Evolutionary conservation across 108 stramenopile species (phyloP).

Genomic region (Skeletonema menzelii): DNA sequence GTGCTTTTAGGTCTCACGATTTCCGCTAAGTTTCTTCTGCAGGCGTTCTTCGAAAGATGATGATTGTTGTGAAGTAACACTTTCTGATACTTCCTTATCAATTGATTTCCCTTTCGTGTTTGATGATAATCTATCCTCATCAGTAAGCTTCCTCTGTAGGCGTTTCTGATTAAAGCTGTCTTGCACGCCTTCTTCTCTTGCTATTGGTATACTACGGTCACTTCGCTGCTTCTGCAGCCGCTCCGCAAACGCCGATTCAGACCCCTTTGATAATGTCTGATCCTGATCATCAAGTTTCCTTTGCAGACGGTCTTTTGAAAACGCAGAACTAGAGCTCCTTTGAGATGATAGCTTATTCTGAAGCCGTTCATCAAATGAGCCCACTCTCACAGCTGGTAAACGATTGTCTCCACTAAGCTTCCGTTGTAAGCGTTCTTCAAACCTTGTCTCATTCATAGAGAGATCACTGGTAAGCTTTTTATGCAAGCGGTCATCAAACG

Average conservation of each 20-base stretch:
- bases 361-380: background rate
- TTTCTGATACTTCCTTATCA: background rate
- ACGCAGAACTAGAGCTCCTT: background rate
- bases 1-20: too few relatives aligned
- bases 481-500: slow-evolving; percentile 1
- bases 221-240: too few relatives aligned
- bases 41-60: background rate
- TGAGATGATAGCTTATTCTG: background rate
- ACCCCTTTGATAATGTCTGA: background rate
- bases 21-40: background rate
- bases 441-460: background rate
- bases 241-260: too few relatives aligned
- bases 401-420: background rate
- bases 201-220: too few relatives aligned
- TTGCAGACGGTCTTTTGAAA: background rate
- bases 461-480: background rate
- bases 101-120: background rate
- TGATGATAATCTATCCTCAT: background rate
- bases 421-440: background rate
- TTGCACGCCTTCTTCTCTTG: too few relatives aligned
- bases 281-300: background rate
- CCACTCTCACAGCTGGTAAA: background rate
- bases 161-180: too few relatives aligned
- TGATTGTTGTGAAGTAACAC: background rate
- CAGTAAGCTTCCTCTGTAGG: background rate